A percentile compares a stretch with the other conserved stretches of the same genome.
These are phyloP conservation scores for Trametes polyzona DNA, from an alignment of 1,284 basidiomycete genomes.

Conservation along the genomic window DNA sequence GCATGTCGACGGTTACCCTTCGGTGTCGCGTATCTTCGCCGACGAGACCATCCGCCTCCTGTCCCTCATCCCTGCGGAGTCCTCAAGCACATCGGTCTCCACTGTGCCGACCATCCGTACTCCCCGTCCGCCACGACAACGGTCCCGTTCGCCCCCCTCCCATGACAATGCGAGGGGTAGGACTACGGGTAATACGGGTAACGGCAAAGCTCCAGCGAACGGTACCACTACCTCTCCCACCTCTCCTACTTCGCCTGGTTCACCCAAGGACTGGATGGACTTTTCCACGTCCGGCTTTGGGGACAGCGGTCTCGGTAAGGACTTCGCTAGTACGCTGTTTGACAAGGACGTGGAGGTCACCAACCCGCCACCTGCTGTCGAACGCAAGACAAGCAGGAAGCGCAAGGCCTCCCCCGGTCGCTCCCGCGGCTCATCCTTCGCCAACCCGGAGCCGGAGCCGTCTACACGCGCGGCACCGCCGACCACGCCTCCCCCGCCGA, in stretches of 20 bases:
- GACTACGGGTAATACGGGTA: constrained; percentile 7
- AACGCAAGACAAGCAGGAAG: constrained; percentile 37
- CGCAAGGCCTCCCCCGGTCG: constrained; percentile 31
- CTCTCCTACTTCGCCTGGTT: constrained; percentile 24
- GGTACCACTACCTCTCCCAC: constrained; percentile 9
- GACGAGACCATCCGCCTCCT: constrained; percentile 70
- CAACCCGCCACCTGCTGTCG: constrained; percentile 38
- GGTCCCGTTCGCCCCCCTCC: constrained; percentile 32
- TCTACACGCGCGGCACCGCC: constrained; percentile 10
- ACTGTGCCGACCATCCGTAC: constrained; percentile 23
- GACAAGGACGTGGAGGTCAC: constrained; percentile 67
- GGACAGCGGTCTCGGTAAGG: constrained; percentile 43
- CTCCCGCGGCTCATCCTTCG: constrained; percentile 33
- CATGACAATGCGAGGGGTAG: constrained; percentile 1
- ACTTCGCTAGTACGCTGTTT: constrained; percentile 59
- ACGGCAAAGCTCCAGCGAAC: constrained; percentile 27
- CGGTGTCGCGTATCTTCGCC: constrained; percentile 50
- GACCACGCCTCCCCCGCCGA: constrained; percentile 20
- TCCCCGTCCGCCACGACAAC: constrained; percentile 24
- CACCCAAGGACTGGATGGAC: constrained; percentile 42
- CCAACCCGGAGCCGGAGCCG: constrained; percentile 25
- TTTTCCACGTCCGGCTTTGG: constrained; percentile 71
- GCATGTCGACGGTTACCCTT: constrained; percentile 23
- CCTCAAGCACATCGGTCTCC: neutral
- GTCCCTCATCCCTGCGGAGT: constrained; percentile 46